Percentiles rank a stretch among this genome's conserved stretches.
Evolutionary conservation across 2,329 filamentous ascomycete genomes (phyloP).

Genomic region (Ophiocordyceps camponoti-saundersi): DNA sequence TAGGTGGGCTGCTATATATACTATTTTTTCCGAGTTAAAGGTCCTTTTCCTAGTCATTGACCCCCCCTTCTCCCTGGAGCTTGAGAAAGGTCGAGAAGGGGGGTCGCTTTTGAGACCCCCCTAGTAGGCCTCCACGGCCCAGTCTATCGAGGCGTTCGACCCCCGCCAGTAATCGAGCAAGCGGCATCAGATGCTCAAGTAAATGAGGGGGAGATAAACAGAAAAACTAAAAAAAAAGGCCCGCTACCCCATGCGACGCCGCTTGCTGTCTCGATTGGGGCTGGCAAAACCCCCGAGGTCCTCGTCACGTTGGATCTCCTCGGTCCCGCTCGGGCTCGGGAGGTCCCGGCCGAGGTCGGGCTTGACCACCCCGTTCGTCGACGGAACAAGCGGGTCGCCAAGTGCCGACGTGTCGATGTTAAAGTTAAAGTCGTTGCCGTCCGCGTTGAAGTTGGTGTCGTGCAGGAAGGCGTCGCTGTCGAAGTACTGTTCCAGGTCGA

Average conservation of each 20-base stretch:
- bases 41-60: no score
- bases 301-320: constrained; percentile 31
- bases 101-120: no score
- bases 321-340: constrained; percentile 29
- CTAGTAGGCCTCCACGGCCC: no score
- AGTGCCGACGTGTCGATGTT: constrained; percentile 21
- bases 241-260: constrained; percentile 17
- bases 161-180: neutral
- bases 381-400: constrained; percentile 3
- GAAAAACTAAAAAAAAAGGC: no score
- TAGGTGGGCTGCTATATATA: no score
- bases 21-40: no score
- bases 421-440: constrained; percentile 34
- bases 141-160: neutral
- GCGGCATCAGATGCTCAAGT: neutral
- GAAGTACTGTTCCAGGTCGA: constrained; percentile 36
- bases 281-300: constrained; percentile 17
- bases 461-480: constrained; percentile 22
- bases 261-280: constrained; percentile 15
- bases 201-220: no score
- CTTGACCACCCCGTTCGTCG: neutral
- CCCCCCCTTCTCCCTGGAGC: no score
- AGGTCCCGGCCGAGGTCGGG: constrained; percentile 14
- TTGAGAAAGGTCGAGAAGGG: no score
- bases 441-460: constrained; percentile 20